A percentile compares a stretch with the other conserved stretches of the same genome.
Conservation (phyloP, 2,329 filamentous ascomycete genomes). For the Monosporascus sp. region DNA sequence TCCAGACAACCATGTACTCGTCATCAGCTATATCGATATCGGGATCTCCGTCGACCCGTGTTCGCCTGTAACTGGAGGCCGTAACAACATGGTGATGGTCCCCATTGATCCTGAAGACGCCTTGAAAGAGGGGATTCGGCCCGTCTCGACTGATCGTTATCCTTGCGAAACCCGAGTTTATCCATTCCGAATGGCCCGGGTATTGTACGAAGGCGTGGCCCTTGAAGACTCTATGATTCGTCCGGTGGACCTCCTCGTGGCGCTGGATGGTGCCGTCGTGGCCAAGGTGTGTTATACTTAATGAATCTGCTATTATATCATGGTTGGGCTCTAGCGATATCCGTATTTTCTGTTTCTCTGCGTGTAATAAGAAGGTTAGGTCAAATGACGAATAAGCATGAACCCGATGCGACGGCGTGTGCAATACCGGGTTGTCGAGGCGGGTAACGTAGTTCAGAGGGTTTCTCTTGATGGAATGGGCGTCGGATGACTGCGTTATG, state of each 20-base stretch:
- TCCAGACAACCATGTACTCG: constrained; percentile 85
- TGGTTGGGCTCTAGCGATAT: constrained; percentile 84
- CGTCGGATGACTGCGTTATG: constrained; percentile 35
- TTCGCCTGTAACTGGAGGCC: constrained; percentile 65
- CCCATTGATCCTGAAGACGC: constrained; percentile 74
- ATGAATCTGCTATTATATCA: constrained; percentile 75
- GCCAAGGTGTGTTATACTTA: constrained; percentile 67
- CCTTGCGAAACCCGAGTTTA: constrained; percentile 79
- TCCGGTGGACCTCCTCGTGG: constrained; percentile 65
- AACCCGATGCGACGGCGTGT: constrained; percentile 72
- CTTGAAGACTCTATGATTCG: constrained; percentile 77
- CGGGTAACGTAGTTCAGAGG: constrained; percentile 70
- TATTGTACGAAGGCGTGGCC: constrained; percentile 69
- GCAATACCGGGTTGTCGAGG: constrained; percentile 70
- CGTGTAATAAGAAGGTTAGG: constrained; percentile 70
- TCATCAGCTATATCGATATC: constrained; percentile 48
- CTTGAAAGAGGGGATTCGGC: constrained; percentile 75
- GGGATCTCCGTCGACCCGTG: constrained; percentile 68
- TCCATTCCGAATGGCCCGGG: constrained; percentile 60
- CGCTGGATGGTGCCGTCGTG: constrained; percentile 62
- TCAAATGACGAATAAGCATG: constrained; percentile 81
- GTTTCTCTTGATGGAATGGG: constrained; percentile 68
- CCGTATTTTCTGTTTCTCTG: constrained; percentile 64
- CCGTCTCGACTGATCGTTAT: constrained; percentile 77
- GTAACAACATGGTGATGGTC: constrained; percentile 86